phyloP scores from a whole-genome alignment of 208 protist genomes.

The Crithidia bombi region DNA sequence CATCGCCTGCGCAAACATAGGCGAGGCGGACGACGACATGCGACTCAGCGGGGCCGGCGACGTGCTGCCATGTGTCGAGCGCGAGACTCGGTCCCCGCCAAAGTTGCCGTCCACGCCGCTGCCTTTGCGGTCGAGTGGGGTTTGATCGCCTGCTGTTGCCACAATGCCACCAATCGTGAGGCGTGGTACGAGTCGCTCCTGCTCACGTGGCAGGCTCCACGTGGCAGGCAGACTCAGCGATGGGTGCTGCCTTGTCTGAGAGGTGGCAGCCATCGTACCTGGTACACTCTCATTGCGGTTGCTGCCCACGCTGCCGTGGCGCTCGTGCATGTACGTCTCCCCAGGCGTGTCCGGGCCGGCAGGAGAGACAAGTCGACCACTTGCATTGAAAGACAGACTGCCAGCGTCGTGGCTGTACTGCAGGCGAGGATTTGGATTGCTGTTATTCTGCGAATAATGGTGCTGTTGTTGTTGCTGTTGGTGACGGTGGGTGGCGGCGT shows the following conservation, averaged over 20 bases:
- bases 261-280: neutral
- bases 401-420: conserved; percentile 8
- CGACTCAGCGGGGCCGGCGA: conserved; percentile 15
- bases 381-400: conserved; percentile 11
- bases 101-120: neutral
- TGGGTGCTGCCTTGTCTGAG: neutral
- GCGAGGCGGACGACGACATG: conserved; percentile 20
- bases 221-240: neutral
- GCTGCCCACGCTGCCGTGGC: conserved; percentile 7
- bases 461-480: neutral
- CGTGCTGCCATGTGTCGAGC: conserved; percentile 23
- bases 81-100: conserved; percentile 8
- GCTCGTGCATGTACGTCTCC: conserved; percentile 10
- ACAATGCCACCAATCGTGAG: conserved; percentile 9
- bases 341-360: neutral
- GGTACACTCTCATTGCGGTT: conserved; percentile 4
- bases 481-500: neutral
- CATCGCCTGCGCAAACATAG: conserved; percentile 25
- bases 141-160: conserved; percentile 5
- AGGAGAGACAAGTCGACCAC: neutral
- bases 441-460: neutral
- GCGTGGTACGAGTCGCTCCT: conserved; percentile 15
- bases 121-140: conserved; percentile 19
- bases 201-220: conserved; percentile 14
- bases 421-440: neutral